A percentile compares a stretch with the other conserved stretches of the same genome.
These are phyloP conservation scores for Penicillium flavigenum DNA, from an alignment of 495 filamentous ascomycete genomes.

Conservation along the genomic window DNA sequence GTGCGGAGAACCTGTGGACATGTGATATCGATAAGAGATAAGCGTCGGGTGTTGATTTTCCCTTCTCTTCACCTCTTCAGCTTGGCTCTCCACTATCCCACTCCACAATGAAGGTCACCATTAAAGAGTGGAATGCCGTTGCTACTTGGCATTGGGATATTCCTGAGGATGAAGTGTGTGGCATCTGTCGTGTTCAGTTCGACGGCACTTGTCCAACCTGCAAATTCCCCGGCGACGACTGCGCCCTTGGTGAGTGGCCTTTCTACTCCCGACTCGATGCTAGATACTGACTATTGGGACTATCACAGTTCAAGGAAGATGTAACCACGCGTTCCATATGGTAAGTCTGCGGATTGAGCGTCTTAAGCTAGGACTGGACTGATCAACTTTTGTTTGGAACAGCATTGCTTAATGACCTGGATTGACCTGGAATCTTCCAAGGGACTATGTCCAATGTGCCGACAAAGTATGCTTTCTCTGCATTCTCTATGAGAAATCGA, in stretches of 20 bases:
- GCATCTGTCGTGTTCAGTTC: slow-evolving; percentile 97
- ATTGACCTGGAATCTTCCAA: slow-evolving; percentile 91
- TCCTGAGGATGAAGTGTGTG: slow-evolving; percentile 95
- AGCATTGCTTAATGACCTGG: slow-evolving; percentile 97
- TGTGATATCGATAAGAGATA: slow-evolving; percentile 31
- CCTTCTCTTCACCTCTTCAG: neutral
- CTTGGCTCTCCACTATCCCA: neutral
- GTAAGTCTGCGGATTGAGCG: slow-evolving; percentile 46
- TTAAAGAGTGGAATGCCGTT: slow-evolving; percentile 89
- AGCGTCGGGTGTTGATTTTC: slow-evolving; percentile 6
- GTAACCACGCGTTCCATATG: slow-evolving; percentile 97
- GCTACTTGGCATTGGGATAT: slow-evolving; percentile 98
- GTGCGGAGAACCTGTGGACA: slow-evolving; percentile 39
- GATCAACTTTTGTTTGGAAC: slow-evolving; percentile 2
- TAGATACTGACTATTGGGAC: neutral
- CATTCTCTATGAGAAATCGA: slow-evolving; percentile 6
- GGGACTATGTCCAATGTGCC: slow-evolving; percentile 96
- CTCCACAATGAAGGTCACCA: slow-evolving; percentile 83
- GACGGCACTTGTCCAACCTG: slow-evolving; percentile 97
- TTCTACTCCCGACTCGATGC: slow-evolving; percentile 2
- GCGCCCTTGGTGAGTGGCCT: slow-evolving; percentile 69
- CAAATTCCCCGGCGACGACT: slow-evolving; percentile 97
- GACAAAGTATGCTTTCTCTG: slow-evolving; percentile 68
- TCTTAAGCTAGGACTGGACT: slow-evolving; percentile 9
- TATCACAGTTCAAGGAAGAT: slow-evolving; percentile 81